Base-by-base conservation (phyloP, 495 filamentous ascomycete species). In the Coniosporium apollinis region DNA sequence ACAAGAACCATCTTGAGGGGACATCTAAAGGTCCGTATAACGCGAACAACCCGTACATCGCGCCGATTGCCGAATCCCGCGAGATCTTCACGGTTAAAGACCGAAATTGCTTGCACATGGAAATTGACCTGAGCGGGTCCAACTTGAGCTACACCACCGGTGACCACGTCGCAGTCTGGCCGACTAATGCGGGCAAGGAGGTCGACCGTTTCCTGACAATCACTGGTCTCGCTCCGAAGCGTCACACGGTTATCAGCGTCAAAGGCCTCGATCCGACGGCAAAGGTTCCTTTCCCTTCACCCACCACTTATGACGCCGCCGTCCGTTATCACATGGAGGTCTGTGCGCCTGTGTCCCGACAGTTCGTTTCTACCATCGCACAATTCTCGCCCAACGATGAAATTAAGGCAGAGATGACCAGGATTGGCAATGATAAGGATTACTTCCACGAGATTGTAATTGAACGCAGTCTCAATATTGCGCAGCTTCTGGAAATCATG, bases 241-340 rank as follows among this genome's bases (percentile, higher is more conserved):
- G 77, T 34, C 63, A 94, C 58, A 67, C 61, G 9, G 89, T 99
- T 26, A 76, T 99, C 51, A 77, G 69, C 33, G 75, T 99, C 49
- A 94, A 94, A 55, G 80, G 81, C 26, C 72, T 94, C 11, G 89
- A 99, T 62, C 74, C 87, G 11, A 96, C 89, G 13, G 85, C 89
- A 37, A 94, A 93, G 60, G 85, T 96, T 33, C 91, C 89, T 5
- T 96, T 99, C 60, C 89, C 89, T 14, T 89, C 86, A 13, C 91
- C 89, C 10, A 96, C 89, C 20, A 99, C 89, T 16, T 96, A 84
- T 57, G 89, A 96, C 62, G 80, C 87, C 29, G 81, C 83, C 36
- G 66, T 82, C 33, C 83, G 89, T 33, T 99, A 94, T 62, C 89
- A 99, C 58, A 79, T 96, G 72, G 89, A 99, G 64, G 91, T 92